These are phyloP conservation scores for Colletotrichum incanum DNA, from an alignment of 2,329 filamentous ascomycete genomes.

Conservation along the genomic window DNA sequence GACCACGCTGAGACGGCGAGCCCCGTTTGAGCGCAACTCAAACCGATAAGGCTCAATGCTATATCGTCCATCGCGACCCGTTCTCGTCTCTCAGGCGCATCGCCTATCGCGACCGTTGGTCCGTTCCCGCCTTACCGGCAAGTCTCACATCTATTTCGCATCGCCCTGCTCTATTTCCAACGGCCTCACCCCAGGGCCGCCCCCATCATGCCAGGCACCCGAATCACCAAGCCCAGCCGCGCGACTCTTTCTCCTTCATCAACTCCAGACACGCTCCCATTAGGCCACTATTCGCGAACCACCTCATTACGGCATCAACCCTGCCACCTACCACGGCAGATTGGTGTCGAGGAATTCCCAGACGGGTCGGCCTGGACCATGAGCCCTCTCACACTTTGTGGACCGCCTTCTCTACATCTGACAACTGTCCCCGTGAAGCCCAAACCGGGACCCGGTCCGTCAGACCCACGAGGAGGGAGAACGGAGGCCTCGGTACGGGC, in stretches of 20 bases:
- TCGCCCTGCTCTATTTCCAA: background rate
- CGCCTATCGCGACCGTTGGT: background rate
- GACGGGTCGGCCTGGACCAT: conserved; percentile 12
- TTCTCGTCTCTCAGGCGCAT: background rate
- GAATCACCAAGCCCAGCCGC: conserved; percentile 6
- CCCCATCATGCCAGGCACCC: background rate
- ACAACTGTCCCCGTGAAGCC: conserved; percentile 9
- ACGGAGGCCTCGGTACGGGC: background rate
- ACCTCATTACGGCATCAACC: background rate
- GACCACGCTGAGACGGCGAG: conserved; percentile 41
- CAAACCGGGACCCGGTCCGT: background rate
- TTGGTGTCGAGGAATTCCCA: background rate
- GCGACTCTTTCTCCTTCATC: background rate
- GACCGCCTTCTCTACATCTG: background rate
- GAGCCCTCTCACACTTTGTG: background rate
- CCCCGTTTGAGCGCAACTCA: conserved; percentile 43
- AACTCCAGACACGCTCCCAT: conserved; percentile 7
- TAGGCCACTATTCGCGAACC: conserved; percentile 17
- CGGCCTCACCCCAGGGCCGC: background rate
- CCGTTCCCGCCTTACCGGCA: conserved; percentile 1
- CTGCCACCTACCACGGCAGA: conserved; percentile 7
- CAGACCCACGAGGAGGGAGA: background rate
- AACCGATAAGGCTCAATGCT: conserved; percentile 42
- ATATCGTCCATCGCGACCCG: conserved; percentile 20
- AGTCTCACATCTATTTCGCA: background rate